Evolutionary conservation across 352 stramenopile genomes (phyloP).

Genomic region (Globisporangium paddicum): DNA sequence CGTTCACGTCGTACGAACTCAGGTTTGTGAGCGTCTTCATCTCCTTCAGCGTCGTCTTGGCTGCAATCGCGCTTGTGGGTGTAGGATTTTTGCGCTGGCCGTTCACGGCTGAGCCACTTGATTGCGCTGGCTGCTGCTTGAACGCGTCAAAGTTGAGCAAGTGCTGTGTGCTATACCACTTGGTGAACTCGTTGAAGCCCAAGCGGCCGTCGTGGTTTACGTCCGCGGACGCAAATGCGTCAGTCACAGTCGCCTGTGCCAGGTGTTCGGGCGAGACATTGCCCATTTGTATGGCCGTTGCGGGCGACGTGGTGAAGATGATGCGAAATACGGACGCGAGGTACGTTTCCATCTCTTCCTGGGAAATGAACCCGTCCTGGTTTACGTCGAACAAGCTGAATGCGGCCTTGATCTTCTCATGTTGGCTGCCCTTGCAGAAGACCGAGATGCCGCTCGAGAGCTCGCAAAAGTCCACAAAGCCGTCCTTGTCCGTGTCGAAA

Average conservation of each 20-base stretch:
- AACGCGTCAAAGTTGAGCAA: constrained; percentile 15
- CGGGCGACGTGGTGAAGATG: constrained; percentile 67
- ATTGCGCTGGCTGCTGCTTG: constrained; percentile 12
- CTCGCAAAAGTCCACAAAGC: constrained; percentile 84
- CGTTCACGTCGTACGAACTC: constrained; percentile 75
- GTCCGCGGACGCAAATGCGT: constrained; percentile 63
- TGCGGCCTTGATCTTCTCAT: constrained; percentile 77
- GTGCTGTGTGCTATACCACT: constrained; percentile 66
- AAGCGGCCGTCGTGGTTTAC: constrained; percentile 61
- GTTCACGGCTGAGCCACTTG: neutral
- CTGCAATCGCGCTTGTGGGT: neutral
- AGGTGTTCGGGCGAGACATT: constrained; percentile 66
- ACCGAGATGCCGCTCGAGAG: constrained; percentile 80
- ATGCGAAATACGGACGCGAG: constrained; percentile 80
- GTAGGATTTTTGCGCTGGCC: neutral
- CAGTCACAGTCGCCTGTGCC: constrained; percentile 54
- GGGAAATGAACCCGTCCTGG: constrained; percentile 79
- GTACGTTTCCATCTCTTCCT: constrained; percentile 85
- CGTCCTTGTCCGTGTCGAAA: constrained; percentile 76
- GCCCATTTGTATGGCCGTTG: constrained; percentile 29
- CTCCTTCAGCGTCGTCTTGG: constrained; percentile 46
- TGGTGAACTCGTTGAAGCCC: constrained; percentile 80
- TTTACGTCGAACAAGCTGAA: constrained; percentile 89
- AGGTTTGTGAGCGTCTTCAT: constrained; percentile 83
- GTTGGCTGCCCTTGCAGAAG: constrained; percentile 68